phyloP scores from a whole-genome alignment of 2,329 filamentous ascomycete genomes.

The Clarireedia sp. region DNA sequence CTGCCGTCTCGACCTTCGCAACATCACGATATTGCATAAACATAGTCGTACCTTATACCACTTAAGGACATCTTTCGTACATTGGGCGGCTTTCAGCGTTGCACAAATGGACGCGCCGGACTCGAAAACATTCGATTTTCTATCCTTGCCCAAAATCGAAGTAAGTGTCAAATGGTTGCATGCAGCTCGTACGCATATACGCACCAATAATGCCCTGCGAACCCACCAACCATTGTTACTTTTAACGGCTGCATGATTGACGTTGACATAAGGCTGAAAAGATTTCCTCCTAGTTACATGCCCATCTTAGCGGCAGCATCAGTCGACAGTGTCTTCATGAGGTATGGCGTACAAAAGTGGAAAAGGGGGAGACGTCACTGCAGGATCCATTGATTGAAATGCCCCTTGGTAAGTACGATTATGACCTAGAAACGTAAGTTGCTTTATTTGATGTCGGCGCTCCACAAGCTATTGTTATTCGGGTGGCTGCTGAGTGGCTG shows the following conservation, averaged over 20 bases:
- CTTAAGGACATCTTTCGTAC: no score
- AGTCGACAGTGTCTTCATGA: slow-evolving; percentile 64
- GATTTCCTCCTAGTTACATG: slow-evolving; percentile 53
- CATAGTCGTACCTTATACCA: no score
- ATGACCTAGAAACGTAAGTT: slow-evolving; percentile 58
- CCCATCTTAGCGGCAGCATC: slow-evolving; percentile 74
- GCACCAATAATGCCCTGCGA: background rate
- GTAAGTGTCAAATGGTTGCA: slow-evolving; percentile 29
- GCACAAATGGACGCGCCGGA: background rate
- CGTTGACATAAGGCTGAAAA: slow-evolving; percentile 15
- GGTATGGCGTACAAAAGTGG: slow-evolving; percentile 59
- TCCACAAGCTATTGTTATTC: background rate
- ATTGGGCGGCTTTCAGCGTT: background rate
- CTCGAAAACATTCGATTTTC: slow-evolving; percentile 27
- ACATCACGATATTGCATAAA: no score
- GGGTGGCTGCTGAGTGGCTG: background rate
- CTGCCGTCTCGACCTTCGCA: no score
- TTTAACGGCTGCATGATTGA: slow-evolving; percentile 2
- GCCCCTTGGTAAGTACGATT: slow-evolving; percentile 63
- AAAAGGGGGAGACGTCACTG: slow-evolving; percentile 42
- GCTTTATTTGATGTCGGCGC: background rate
- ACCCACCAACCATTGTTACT: background rate
- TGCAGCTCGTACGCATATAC: slow-evolving; percentile 4
- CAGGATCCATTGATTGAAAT: slow-evolving; percentile 63
- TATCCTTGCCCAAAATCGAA: slow-evolving; percentile 48